Evolutionary conservation across 805 yeast genomes (phyloP), one percentile per base, ranked within the genome.

Genomic region (Candida silvicultrix): DNA sequence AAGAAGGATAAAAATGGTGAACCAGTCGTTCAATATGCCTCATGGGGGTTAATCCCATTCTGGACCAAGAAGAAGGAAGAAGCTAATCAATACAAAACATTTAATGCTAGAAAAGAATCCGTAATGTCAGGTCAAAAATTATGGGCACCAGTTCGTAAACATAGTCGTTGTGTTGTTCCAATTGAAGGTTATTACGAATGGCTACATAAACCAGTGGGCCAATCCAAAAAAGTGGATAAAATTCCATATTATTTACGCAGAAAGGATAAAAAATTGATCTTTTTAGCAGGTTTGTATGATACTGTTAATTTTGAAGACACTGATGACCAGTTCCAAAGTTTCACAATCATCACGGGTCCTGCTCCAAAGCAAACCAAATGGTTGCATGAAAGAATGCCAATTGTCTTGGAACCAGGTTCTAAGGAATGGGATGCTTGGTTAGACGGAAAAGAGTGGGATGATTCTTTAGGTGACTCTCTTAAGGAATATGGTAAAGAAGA

Each of bases 181-280:
- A 74, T 86, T 36, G 75, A 78, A 55, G 97, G 97, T 0, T 90
- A 90, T 62, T 90, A 78, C 58, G 97, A 90, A 63, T 90, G 97
- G 97, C 52, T 49, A 15, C 53, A 55, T 21, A 51, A 56, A 16
- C 49, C 58, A 2, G 47, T 45, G 16, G 59, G 57, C 11, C 66
- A 59, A 44, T 64, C 59, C 23, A 50, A 55, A 28, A 66, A 62
- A 38, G 57, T 56, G 3, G 68, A 67, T 10, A 83, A 80, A 57
- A 60, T 62, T 0, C 97, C 97, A 0, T 78, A 83, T 59, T 90
- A 68, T 56, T 71, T 89, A 16, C 75, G 71, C 31, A 70, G 84
- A 29, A 72, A 70, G 38, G 78, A 75, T 46, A 63, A 65, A 0
- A 66, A 75, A 8, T 52, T 89, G 38, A 64, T 85, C 63, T 86